Conservation (phyloP, 2,329 filamentous ascomycete genomes). For the Trichophyton simii region DNA sequence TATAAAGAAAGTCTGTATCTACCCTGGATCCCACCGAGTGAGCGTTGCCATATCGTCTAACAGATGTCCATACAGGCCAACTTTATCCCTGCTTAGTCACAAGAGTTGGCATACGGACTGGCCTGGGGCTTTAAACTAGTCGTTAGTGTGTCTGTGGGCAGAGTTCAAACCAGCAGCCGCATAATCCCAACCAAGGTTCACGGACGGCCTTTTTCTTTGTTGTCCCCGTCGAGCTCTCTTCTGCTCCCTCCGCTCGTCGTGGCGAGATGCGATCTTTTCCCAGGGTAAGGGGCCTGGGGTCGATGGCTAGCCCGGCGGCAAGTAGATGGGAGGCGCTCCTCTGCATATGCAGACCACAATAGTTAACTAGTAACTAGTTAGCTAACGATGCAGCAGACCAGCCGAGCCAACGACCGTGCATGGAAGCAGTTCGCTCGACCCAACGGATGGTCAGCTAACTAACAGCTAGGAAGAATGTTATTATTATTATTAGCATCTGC, state of each 20-base stretch:
- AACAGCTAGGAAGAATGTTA: background rate
- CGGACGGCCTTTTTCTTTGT: background rate
- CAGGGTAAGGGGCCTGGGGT: background rate
- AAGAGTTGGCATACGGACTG: background rate
- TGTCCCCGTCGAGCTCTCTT: background rate
- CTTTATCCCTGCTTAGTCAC: background rate
- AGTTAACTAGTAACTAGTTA: too few species aligned
- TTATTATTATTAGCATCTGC: conserved; percentile 3
- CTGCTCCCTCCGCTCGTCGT: background rate
- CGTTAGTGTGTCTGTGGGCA: background rate
- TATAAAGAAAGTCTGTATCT: background rate
- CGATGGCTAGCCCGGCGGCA: background rate
- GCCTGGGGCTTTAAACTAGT: background rate
- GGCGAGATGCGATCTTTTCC: background rate
- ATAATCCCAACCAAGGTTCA: background rate
- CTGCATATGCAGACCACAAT: background rate
- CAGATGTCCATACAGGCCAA: background rate
- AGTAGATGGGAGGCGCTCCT: background rate
- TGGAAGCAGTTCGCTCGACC: too few species aligned
- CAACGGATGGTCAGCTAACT: background rate
- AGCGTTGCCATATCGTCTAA: background rate
- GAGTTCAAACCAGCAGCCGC: background rate
- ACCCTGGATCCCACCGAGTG: background rate
- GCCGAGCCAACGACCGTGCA: too few species aligned
- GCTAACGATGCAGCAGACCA: too few species aligned